These are phyloP conservation scores for Claviceps sp. DNA, from an alignment of 2,329 filamentous ascomycete species.

Conservation along the genomic window DNA sequence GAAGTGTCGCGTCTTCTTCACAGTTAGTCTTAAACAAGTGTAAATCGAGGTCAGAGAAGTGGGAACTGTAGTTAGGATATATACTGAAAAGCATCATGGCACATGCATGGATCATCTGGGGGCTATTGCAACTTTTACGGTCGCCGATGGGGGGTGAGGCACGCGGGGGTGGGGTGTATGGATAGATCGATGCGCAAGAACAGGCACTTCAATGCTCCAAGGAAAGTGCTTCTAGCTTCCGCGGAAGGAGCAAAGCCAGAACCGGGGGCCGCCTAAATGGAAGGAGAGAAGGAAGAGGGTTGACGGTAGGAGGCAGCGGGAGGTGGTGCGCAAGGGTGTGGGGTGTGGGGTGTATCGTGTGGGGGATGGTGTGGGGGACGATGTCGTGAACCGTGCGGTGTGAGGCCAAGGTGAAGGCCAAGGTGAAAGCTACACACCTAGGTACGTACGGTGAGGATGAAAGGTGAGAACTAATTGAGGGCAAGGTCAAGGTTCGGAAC, in stretches of 20 bases:
- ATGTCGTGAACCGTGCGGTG: neutral
- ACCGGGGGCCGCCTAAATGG: neutral
- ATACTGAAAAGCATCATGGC: slow-evolving; percentile 12
- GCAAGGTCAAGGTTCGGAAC: no score
- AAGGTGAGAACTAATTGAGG: no score
- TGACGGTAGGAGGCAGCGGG: neutral
- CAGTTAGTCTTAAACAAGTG: neutral
- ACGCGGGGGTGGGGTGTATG: neutral
- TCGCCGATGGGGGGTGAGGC: neutral
- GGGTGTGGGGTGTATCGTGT: neutral
- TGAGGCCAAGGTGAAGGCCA: neutral
- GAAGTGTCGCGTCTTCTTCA: no score
- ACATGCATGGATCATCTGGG: slow-evolving; percentile 12
- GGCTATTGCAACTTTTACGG: neutral
- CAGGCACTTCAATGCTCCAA: neutral
- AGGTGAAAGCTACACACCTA: no score
- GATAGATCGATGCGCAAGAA: neutral
- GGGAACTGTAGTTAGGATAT: slow-evolving; percentile 8
- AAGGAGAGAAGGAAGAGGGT: neutral
- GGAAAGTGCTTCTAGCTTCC: slow-evolving; percentile 2
- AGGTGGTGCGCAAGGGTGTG: neutral
- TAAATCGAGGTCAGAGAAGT: neutral
- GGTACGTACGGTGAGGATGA: no score
- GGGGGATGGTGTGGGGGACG: neutral
- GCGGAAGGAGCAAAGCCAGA: slow-evolving; percentile 1